Base-by-base conservation (phyloP, 192 early-diverging fungal genomes). In the Coemansia sp. region DNA sequence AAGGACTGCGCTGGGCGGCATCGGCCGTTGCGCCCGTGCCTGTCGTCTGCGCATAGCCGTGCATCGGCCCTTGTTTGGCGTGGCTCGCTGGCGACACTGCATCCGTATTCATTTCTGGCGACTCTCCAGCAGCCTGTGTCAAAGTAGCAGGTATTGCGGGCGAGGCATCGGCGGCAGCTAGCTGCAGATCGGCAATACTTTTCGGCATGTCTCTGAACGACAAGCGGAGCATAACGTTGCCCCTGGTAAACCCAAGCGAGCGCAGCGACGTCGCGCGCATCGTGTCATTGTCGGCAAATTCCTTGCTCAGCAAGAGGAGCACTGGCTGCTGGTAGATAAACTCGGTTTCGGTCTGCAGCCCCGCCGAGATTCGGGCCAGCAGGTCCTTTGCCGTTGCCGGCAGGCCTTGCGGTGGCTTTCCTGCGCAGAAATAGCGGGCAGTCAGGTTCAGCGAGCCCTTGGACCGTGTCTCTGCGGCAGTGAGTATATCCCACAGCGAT, bases 231-330 rank as follows among this genome's bases (percentile, higher is more conserved):
- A 85, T 67, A 6, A 76, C 75, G 50, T 80, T 85, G 29, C 87
- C 89, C 27, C 76, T 67, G 3, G 73, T 62, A 13, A 91, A 52
- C 10, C 89, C 91, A 19, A 81, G 78, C 25, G 78, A 72, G 22
- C 79, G 72, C 7, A 94, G 57, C 33, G 86, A 85, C 0, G 86
- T 90, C 5, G 64, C 55, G 56, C 84, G 77, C 49, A 94, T 60
- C 19, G 55, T 53, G 12, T 67, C 53, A 34, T 82, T 77, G 0
- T 80, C 73, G 0, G 76, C 44, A 44, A 79, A 85, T 75, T 90
- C 64, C 45, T 54, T 50, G 54, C 64, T 60, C 4, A 56, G 44
- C 29, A 75, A 20, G 12, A 66, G 25, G 12, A 59, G 23, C 4
- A 65, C 44, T 0, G 66, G 72, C 41, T 63, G 59, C 49, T 62